Conservation (phyloP, 2,329 filamentous ascomycete genomes). For the Verticillium isaacii region DNA sequence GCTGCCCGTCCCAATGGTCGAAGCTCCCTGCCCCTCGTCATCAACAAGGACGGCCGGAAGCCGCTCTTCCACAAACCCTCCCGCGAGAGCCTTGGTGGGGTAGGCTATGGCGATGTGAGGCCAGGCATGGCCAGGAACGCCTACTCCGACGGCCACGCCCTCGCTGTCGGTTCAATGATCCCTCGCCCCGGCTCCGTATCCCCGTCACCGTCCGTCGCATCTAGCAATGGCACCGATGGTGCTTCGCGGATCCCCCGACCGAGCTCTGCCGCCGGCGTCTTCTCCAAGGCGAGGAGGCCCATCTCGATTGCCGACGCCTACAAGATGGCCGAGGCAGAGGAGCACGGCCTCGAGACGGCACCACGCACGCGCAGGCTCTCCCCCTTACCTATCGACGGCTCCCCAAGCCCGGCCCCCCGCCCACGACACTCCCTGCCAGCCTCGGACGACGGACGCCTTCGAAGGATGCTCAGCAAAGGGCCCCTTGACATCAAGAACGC, state of each 20-base stretch:
- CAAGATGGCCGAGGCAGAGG: constrained; percentile 27
- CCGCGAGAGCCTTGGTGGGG: constrained; percentile 12
- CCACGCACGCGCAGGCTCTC: constrained; percentile 19
- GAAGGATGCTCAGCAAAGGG: constrained; percentile 21
- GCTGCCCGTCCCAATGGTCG: constrained; percentile 16
- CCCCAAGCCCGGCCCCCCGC: constrained; percentile 47
- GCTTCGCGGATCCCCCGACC: constrained; percentile 27
- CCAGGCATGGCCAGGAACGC: constrained; percentile 11
- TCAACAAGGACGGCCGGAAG: constrained; percentile 34
- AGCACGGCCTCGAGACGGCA: constrained; percentile 18
- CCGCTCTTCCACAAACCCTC: constrained; percentile 28
- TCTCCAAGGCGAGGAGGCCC: constrained; percentile 19
- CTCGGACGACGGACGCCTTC: constrained; percentile 23
- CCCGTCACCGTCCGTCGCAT: constrained; percentile 10
- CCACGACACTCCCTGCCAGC: constrained; percentile 31
- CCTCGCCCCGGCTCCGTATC: constrained; percentile 15
- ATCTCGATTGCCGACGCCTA: constrained; percentile 40
- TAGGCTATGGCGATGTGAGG: background rate
- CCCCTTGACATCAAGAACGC: constrained; percentile 23
- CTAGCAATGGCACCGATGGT: constrained; percentile 8
- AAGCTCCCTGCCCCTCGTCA: constrained; percentile 19
- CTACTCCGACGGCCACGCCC: constrained; percentile 12
- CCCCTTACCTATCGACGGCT: constrained; percentile 30
- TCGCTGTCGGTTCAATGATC: constrained; percentile 15
- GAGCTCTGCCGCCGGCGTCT: constrained; percentile 13